Evolutionary conservation across 1,284 basidiomycete species (phyloP), one percentile per base, ranked within the genome.

Genomic region (Volvariella surrecta): DNA sequence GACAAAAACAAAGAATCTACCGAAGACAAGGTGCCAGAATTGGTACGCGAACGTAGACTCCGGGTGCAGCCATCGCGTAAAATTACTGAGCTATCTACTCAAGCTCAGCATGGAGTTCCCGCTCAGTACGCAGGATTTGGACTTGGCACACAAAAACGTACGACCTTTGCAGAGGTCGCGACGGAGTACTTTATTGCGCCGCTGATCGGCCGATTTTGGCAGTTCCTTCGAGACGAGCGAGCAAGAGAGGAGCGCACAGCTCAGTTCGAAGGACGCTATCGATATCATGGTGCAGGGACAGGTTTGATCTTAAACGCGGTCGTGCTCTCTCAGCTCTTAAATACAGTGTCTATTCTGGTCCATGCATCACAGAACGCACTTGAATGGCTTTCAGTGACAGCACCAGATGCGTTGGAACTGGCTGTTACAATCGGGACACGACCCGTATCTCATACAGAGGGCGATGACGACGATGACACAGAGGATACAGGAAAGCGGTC

Each of bases 161-260:
- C 66, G 54, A 65, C 71, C 0, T 94, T 86, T 63, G 80, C 76
- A n/a, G 71, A 78, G 37, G 66, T 95, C 19, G 89, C 89, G 0
- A 86, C 86, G 1, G 89, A 91, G 55, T 82, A 66, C 60, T 96
- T 95, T 62, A 74, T 96, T 42, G 77, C 84, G 44, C 95, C 95
- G 0, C 67, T 97, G 22, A 74, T 97, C 58, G 88, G 91, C 53
- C 79, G 84, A 6, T 95, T 97, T 62, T 95, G 91, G 89, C 58
- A 75, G n/a, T 88, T 91, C 61, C 74, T 93, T 35, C 77, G 86
- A 11, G 88, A 93, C 53, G 82, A 88, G 53, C 76, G 85, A 50
- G 72, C 74, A 6, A 73, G 86, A 21, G 87, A 90, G 55, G 71
- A 76, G 38, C 73, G 85, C 37, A 84, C 80, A 1, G 63, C 76